These are phyloP conservation scores for Abrus precatorius DNA, from an alignment of 306 rosid species.

Conservation along the genomic window DNA sequence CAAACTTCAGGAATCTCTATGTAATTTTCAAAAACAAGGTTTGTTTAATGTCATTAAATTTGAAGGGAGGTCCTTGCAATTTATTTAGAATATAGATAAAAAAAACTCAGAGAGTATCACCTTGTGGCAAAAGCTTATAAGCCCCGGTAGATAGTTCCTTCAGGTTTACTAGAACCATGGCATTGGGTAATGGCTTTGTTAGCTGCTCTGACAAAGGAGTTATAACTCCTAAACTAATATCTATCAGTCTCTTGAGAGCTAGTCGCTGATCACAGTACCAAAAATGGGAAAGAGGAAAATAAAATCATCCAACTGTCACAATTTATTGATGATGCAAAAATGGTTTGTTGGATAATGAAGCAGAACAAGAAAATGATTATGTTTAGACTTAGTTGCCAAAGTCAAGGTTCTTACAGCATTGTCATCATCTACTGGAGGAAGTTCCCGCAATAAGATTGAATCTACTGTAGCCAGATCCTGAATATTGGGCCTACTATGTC, in stretches of 20 bases:
- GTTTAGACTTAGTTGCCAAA: slow-evolving; percentile 40
- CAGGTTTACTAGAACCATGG: slow-evolving; percentile 88
- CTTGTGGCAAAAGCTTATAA: slow-evolving; percentile 93
- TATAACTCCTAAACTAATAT: slow-evolving; percentile 90
- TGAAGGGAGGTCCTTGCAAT: slow-evolving; percentile 32
- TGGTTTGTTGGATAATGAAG: slow-evolving; percentile 14
- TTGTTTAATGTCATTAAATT: slow-evolving; percentile 28
- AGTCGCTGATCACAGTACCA: slow-evolving; percentile 72
- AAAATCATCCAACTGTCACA: slow-evolving; percentile 31
- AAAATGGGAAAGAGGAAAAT: slow-evolving; percentile 33
- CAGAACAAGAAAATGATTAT: slow-evolving; percentile 31
- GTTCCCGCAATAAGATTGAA: slow-evolving; percentile 89
- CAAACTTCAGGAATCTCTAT: not conserved
- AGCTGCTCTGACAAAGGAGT: slow-evolving; percentile 95
- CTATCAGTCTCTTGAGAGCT: slow-evolving; percentile 89
- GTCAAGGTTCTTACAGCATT: slow-evolving; percentile 75
- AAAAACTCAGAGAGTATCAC: slow-evolving; percentile 51
- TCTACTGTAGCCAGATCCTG: slow-evolving; percentile 99
- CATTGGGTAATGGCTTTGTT: slow-evolving; percentile 92
- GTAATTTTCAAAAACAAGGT: slow-evolving; percentile 19
- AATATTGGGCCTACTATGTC: slow-evolving; percentile 40
- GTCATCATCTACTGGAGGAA: slow-evolving; percentile 81
- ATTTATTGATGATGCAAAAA: slow-evolving; percentile 26
- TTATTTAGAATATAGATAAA: slow-evolving; percentile 4
- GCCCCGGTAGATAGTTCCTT: slow-evolving; percentile 91